Evolutionary conservation across 2,329 filamentous ascomycete species (phyloP).

Genomic region (Penicillium sumatraense): DNA sequence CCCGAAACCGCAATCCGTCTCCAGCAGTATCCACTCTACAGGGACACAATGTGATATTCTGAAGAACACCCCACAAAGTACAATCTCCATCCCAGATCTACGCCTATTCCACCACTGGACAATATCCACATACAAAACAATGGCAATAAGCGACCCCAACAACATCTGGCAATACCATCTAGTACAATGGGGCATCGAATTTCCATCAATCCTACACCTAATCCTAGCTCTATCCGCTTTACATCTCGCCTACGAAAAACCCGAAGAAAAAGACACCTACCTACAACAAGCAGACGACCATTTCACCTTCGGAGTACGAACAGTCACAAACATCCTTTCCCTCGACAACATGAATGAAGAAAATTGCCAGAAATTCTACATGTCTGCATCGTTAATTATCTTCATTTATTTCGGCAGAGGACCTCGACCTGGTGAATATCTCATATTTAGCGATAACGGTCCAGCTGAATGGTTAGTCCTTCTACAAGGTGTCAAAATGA

Average conservation of each 20-base stretch:
- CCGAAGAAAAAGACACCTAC: slow-evolving; percentile 23
- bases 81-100: slow-evolving; percentile 34
- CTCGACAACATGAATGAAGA: slow-evolving; percentile 22
- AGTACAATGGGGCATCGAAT: slow-evolving; percentile 35
- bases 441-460: slow-evolving; percentile 36
- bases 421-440: slow-evolving; percentile 34
- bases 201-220: slow-evolving; percentile 39
- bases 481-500: slow-evolving; percentile 35
- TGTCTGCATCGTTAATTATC: slow-evolving; percentile 36
- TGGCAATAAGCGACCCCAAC: slow-evolving; percentile 27
- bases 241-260: slow-evolving; percentile 30
- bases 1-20: neutral
- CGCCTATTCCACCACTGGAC: slow-evolving; percentile 38
- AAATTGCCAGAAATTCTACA: slow-evolving; percentile 40
- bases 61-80: slow-evolving; percentile 11
- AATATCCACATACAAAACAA: slow-evolving; percentile 30
- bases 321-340: slow-evolving; percentile 34
- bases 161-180: slow-evolving; percentile 37
- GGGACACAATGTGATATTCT: slow-evolving; percentile 23
- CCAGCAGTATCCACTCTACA: slow-evolving; percentile 1
- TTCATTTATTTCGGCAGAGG: slow-evolving; percentile 40
- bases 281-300: slow-evolving; percentile 35
- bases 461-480: slow-evolving; percentile 38
- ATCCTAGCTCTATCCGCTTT: slow-evolving; percentile 37
- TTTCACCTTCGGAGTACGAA: slow-evolving; percentile 40